Base-by-base conservation (phyloP, 805 yeast genomes). In the Naumovozyma castellii region DNA sequence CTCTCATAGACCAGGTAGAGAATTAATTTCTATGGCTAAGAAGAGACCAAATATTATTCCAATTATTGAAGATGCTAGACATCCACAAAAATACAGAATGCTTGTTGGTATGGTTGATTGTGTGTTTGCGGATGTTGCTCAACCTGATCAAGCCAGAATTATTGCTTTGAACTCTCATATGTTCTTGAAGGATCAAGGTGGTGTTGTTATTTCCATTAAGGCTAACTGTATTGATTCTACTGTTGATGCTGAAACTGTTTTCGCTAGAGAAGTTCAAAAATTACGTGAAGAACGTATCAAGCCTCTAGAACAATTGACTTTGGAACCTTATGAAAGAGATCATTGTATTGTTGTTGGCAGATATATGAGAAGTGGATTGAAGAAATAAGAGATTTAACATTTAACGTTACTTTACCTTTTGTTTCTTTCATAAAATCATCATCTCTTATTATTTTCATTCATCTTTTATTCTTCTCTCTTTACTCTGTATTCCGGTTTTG, bases 211-310 rank as follows among this genome's bases (percentile, higher is more conserved):
- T 62, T 90, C 97, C 59, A 92, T 92, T 71, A 92, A 92, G 79
- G 98, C 98, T 59, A 92, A 92, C 87, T 92, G 98, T 86, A 92
- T 92, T 67, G 98, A 92, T 72, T 92, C 97, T 36, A 92, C 98
- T 45, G 97, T 90, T 44, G 97, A 88, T 66, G 98, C 98, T 52
- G 97, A 92, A 76, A 88, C 97, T 45, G 98, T 92, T 50, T 92
- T 92, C 63, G 97, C 98, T 46, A 85, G 97, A 75, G 98, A 92
- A 74, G 97, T 92, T 45, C 97, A 92, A 72, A 92, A 92, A 69
- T 79, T 92, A 71, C 81, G 98, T 72, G 97, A 90, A 71, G 98
- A 92, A 76, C 82, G 95, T 69, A 84, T 92, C 68, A 92, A 92
- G 73, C 98, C 98, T 49, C 72, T 88, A 62, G 98, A 92, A 72